phyloP scores from a whole-genome alignment of 495 filamentous ascomycete species.

The Penicillium pulvis region DNA sequence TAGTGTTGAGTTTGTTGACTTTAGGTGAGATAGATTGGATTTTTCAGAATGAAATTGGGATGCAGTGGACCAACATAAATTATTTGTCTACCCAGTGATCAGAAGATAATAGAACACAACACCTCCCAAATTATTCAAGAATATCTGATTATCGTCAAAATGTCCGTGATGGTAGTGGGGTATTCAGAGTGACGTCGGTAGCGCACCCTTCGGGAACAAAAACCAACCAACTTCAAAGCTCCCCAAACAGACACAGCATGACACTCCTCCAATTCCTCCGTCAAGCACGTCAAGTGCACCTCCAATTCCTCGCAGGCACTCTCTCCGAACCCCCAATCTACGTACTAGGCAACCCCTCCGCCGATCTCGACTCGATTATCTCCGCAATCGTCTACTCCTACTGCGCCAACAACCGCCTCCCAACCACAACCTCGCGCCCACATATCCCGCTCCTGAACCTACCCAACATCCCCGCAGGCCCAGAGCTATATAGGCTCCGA shows the following conservation, averaged over 20 bases:
- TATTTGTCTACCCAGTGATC: too few relatives aligned
- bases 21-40: too few relatives aligned
- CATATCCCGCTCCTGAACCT: constrained; percentile 85
- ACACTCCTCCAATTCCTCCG: constrained; percentile 44
- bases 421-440: constrained; percentile 49
- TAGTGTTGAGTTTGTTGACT: too few relatives aligned
- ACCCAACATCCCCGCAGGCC: constrained; percentile 60
- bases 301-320: constrained; percentile 33
- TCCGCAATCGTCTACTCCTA: constrained; percentile 85
- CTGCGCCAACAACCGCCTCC: constrained; percentile 56
- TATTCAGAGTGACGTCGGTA: too few relatives aligned
- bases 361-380: constrained; percentile 91
- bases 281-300: constrained; percentile 38
- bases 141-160: too few relatives aligned
- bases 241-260: constrained; percentile 14
- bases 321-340: constrained; percentile 40
- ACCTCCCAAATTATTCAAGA: too few relatives aligned
- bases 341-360: constrained; percentile 50
- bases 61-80: too few relatives aligned
- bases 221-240: neutral
- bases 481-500: constrained; percentile 58
- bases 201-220: too few relatives aligned
- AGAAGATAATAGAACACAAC: too few relatives aligned
- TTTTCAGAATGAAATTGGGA: too few relatives aligned
- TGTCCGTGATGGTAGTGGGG: too few relatives aligned